A percentile compares a stretch with the other conserved stretches of the same genome.
These are phyloP conservation scores for Saturnispora dispora DNA, from an alignment of 805 yeast species.

Conservation along the genomic window DNA sequence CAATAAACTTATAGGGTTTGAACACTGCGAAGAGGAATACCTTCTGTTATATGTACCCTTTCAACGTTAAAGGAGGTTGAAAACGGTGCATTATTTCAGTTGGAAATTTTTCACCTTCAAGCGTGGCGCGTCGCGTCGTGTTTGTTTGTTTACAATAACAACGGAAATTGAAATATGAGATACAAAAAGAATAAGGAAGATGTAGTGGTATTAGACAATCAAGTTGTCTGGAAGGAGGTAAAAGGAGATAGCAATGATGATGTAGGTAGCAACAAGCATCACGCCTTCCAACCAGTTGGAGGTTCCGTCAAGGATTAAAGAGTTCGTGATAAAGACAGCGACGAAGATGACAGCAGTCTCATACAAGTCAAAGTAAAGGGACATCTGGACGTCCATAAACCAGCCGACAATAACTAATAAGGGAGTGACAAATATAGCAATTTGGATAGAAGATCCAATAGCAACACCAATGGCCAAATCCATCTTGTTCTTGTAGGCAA, in stretches of 20 bases:
- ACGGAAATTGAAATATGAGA: not conserved
- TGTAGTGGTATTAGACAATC: constrained; percentile 10
- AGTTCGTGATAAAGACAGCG: constrained; percentile 80
- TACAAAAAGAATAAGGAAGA: not conserved
- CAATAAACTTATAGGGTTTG: no score
- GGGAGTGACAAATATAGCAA: constrained; percentile 92
- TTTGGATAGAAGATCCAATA: constrained; percentile 90
- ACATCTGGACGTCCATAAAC: constrained; percentile 85
- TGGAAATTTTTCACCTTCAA: not conserved
- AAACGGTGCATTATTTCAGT: not conserved
- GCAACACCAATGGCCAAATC: constrained; percentile 96
- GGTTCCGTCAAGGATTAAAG: constrained; percentile 86
- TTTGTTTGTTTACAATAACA: not conserved
- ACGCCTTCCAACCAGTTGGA: constrained; percentile 96
- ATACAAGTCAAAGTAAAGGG: constrained; percentile 80
- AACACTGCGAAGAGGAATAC: not conserved
- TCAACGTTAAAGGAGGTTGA: not conserved
- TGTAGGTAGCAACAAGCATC: constrained; percentile 79
- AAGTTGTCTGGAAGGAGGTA: constrained; percentile 68
- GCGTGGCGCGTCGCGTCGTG: not conserved
- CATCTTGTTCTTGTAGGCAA: constrained; percentile 94
- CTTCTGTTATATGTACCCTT: not conserved
- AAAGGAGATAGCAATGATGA: constrained; percentile 84
- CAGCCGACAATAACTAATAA: constrained; percentile 93
- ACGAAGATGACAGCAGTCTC: constrained; percentile 90